Conservation (phyloP, 345 rosid genomes). For the Citrus mangshanensis region DNA sequence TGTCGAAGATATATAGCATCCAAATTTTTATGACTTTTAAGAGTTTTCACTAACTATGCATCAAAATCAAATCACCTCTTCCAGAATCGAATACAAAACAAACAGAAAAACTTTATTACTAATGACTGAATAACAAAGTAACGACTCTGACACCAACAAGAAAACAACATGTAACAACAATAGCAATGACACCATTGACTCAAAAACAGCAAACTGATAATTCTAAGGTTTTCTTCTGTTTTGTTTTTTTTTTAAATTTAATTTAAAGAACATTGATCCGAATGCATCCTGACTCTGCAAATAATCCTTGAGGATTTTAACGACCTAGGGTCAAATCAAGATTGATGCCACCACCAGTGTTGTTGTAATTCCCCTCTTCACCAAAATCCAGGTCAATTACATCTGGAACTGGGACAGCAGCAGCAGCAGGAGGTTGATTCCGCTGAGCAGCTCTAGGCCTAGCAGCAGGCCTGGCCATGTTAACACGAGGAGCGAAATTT, state of each 20-base stretch:
- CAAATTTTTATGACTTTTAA: too few species aligned
- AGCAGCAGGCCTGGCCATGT: background rate
- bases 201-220: background rate
- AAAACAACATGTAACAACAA: background rate
- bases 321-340: constrained; percentile 7
- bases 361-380: background rate
- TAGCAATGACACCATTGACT: background rate
- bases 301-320: background rate
- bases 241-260: background rate
- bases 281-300: background rate
- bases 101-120: background rate
- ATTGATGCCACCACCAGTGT: background rate
- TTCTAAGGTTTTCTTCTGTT: background rate
- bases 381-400: background rate
- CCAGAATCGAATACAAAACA: background rate
- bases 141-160: background rate
- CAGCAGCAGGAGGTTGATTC: background rate
- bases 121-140: background rate
- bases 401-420: background rate
- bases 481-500: background rate
- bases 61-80: background rate
- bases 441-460: background rate
- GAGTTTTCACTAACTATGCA: background rate
- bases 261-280: background rate
- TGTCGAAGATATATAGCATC: too few species aligned